Evolutionary conservation across 1,284 basidiomycete species (phyloP), one percentile per base, ranked within the genome.

Genomic region (Pisolithus thermaeus): DNA sequence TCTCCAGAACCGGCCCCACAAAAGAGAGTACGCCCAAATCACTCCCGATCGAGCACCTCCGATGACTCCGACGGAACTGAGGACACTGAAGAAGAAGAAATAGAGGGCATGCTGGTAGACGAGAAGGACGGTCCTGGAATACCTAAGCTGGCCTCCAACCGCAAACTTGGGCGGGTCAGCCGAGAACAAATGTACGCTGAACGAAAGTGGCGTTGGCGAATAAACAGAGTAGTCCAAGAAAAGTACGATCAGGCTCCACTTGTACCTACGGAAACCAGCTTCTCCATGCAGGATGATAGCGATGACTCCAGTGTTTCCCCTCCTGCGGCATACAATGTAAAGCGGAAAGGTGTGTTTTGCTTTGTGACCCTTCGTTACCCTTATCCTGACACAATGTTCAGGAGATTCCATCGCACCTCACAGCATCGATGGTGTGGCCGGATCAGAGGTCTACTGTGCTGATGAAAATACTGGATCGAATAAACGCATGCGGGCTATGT

Each of bases 101-200:
- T 80, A 3, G 73, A 75, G 52, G 70, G 73, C 40, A 84, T 87
- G 76, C 60, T 80, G 4, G 63, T 80, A 16, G 81, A 84, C 51
- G 73, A 73, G 18, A 20, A 20, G 8, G 7, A 16, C 22, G 50
- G 53, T 25, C 52, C 54, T 5, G 28, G 22, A 7, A 46, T 18
- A n/a, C 55, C 58, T 43, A 58, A 52, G 36, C 39, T 52, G 4
- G 50, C 20, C 32, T 52, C 52, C 28, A 6, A 48, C 40, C 52
- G 56, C 45, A 61, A 52, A 49, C 45, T 32, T 16, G 28, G 48
- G 44, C 45, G 47, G 16, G 50, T 42, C 12, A 56, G 62, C 35
- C 56, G 67, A 52, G 63, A 69, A 12, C 49, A 52, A 46, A 32
- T 68, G 40, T 53, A 39, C 4, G 66, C 49, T 47, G 56, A 54